These are phyloP conservation scores for Baudoinia panamericana DNA, from an alignment of 495 filamentous ascomycete species.

Conservation along the genomic window DNA sequence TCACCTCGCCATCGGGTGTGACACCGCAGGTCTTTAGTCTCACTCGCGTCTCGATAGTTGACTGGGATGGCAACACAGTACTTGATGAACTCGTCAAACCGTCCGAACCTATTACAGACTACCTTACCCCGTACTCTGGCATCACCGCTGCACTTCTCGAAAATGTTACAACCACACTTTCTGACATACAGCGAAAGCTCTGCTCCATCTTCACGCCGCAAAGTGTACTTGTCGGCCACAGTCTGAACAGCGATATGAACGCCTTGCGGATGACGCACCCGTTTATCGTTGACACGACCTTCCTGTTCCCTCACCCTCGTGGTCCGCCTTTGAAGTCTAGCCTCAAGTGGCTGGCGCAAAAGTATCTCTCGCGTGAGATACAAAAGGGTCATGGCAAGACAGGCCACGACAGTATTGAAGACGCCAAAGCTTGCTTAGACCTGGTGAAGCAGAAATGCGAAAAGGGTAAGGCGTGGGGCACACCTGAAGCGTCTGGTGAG, in stretches of 20 bases:
- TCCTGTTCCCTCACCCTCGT: conserved; percentile 72
- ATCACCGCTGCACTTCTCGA: conserved; percentile 75
- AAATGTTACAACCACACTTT: conserved; percentile 66
- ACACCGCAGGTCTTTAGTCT: conserved; percentile 48
- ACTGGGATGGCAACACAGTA: conserved; percentile 71
- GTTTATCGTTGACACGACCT: conserved; percentile 77
- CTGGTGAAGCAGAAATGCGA: conserved; percentile 92
- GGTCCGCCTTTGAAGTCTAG: conserved; percentile 61
- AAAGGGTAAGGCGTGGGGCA: conserved; percentile 72
- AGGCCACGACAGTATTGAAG: conserved; percentile 87
- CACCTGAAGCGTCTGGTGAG: conserved; percentile 58
- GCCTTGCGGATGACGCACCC: conserved; percentile 80
- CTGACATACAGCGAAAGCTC: conserved; percentile 69
- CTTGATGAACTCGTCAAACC: conserved; percentile 91
- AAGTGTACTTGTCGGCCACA: conserved; percentile 80
- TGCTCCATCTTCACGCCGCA: conserved; percentile 54
- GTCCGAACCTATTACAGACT: conserved; percentile 68
- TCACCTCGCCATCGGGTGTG: conserved; percentile 47
- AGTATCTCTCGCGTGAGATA: conserved; percentile 70
- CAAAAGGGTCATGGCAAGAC: conserved; percentile 55
- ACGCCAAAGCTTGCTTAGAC: conserved; percentile 79
- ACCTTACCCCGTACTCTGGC: conserved; percentile 78
- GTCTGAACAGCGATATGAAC: conserved; percentile 74
- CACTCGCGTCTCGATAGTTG: conserved; percentile 71
- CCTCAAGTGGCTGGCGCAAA: conserved; percentile 70